phyloP scores from a whole-genome alignment of 129 eudicot species.

The Tagetes patula region DNA sequence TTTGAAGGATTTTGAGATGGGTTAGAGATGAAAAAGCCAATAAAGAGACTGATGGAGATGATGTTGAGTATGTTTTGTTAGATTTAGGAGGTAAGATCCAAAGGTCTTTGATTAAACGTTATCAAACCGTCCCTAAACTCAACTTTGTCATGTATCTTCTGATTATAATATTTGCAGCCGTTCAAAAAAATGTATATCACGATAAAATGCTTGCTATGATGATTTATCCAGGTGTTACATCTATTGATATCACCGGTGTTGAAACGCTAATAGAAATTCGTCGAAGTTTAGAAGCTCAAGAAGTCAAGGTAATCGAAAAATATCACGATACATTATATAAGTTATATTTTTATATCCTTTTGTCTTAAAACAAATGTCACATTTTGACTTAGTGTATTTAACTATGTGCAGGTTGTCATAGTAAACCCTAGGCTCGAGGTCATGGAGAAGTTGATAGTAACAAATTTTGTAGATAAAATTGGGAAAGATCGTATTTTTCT shows the following conservation, averaged over 20 bases:
- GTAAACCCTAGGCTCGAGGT: slow-evolving; percentile 82
- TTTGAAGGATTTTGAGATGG: slow-evolving; percentile 69
- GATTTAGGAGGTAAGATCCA: slow-evolving; percentile 76
- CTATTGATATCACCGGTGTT: slow-evolving; percentile 77
- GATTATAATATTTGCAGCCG: no score
- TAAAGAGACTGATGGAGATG: slow-evolving; percentile 37
- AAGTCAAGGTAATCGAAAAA: slow-evolving; percentile 50
- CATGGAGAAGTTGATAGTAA: slow-evolving; percentile 70
- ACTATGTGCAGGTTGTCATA: slow-evolving; percentile 48
- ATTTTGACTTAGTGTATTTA: not conserved
- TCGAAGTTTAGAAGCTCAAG: slow-evolving; percentile 49
- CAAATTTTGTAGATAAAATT: slow-evolving; percentile 59
- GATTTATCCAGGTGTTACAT: slow-evolving; percentile 61
- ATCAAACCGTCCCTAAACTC: not conserved
- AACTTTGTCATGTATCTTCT: not conserved
- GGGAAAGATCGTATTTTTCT: slow-evolving; percentile 64
- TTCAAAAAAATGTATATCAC: no score
- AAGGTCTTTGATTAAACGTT: not conserved
- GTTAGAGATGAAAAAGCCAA: slow-evolving; percentile 65
- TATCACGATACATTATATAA: not conserved
- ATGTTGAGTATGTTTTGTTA: slow-evolving; percentile 57
- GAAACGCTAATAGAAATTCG: slow-evolving; percentile 66
- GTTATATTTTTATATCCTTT: no score
- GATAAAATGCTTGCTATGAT: not conserved
- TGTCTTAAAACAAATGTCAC: not conserved